phyloP scores from a whole-genome alignment of 2,329 filamentous ascomycete species.

The Penicillium sp. region DNA sequence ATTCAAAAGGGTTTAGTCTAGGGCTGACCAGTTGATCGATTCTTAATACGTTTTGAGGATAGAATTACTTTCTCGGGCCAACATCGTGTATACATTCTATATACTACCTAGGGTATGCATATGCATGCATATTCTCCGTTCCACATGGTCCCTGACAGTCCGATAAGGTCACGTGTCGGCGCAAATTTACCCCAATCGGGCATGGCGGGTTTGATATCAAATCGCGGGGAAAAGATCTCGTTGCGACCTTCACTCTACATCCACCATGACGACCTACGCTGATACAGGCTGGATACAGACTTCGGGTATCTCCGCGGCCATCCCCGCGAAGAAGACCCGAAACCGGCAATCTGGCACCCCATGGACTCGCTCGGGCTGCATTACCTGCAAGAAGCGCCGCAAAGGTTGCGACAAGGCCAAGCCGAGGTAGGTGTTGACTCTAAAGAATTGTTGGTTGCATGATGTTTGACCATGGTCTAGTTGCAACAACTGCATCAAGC shows the following conservation, averaged over 20 bases:
- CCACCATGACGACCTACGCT: slow-evolving; percentile 11
- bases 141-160: not conserved
- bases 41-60: not conserved
- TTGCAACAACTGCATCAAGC: slow-evolving; percentile 36
- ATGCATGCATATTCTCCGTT: not conserved
- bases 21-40: too few species aligned
- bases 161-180: slow-evolving; percentile 24
- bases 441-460: not conserved
- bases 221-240: slow-evolving; percentile 19
- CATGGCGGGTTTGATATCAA: slow-evolving; percentile 27
- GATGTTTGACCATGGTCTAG: slow-evolving; percentile 8
- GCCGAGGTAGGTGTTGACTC: slow-evolving; percentile 31
- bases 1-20: too few species aligned
- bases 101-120: not conserved
- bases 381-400: slow-evolving; percentile 45
- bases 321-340: slow-evolving; percentile 26
- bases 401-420: slow-evolving; percentile 45
- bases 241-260: slow-evolving; percentile 1
- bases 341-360: slow-evolving; percentile 32
- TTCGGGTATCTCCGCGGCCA: slow-evolving; percentile 2
- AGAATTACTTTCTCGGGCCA: not conserved
- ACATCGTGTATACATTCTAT: not conserved
- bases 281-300: slow-evolving; percentile 14
- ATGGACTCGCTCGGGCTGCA: slow-evolving; percentile 45
- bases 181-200: slow-evolving; percentile 26